phyloP scores from a whole-genome alignment of 2,329 filamentous ascomycete genomes.

The Aspergillus flavus region DNA sequence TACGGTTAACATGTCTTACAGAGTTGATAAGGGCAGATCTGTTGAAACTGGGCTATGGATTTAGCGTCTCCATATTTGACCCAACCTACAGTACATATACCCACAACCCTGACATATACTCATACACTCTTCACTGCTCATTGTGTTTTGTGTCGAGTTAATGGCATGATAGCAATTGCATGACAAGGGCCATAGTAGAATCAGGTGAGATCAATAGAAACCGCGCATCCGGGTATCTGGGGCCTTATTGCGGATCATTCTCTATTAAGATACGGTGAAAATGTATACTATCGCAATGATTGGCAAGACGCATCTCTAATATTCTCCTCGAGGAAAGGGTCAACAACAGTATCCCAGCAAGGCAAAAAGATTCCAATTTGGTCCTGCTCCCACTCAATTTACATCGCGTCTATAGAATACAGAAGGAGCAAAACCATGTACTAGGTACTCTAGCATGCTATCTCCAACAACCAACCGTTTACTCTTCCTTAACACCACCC shows the following conservation, averaged over 20 bases:
- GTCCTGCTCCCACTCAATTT: not conserved
- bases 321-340: not conserved
- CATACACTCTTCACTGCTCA: not conserved
- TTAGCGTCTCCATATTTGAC: not conserved
- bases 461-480: slow-evolving; percentile 19
- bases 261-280: not conserved
- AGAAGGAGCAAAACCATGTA: slow-evolving; percentile 12
- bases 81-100: not conserved
- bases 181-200: not conserved
- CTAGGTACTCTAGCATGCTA: slow-evolving; percentile 7
- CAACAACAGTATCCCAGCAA: not conserved
- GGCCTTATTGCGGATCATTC: not conserved
- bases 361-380: not conserved
- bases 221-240: not conserved
- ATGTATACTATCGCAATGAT: not conserved
- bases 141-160: not conserved
- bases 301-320: slow-evolving; percentile 4
- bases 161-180: slow-evolving; percentile 1
- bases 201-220: not conserved
- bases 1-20: not conserved
- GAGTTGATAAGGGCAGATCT: not conserved
- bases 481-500: slow-evolving; percentile 55
- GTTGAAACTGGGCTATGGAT: not conserved
- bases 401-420: slow-evolving; percentile 23
- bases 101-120: not conserved